Percentiles rank a stretch among this genome's conserved stretches.
These are phyloP conservation scores for Aspergillus alliaceus DNA, from an alignment of 2,329 filamentous ascomycete species.

Conservation along the genomic window DNA sequence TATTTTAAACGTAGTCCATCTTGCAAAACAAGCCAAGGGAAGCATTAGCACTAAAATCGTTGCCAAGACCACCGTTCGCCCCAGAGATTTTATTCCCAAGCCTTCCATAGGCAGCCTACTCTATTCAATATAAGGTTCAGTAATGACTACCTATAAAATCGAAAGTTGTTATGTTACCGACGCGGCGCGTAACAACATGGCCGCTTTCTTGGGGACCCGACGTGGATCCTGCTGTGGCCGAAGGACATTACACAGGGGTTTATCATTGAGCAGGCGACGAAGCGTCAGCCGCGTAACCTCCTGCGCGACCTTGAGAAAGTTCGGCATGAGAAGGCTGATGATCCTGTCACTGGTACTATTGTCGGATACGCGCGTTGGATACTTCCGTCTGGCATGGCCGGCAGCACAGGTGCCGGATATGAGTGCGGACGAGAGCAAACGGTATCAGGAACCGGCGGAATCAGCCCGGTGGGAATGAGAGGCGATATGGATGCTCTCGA, in stretches of 20 bases:
- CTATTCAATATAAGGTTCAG: not conserved
- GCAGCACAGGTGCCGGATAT: not conserved
- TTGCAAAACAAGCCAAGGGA: not conserved
- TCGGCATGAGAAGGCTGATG: not conserved
- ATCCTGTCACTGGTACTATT: not conserved
- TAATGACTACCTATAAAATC: not conserved
- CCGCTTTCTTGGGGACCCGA: not conserved
- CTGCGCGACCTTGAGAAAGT: not conserved
- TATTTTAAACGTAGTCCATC: not conserved
- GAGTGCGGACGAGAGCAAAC: not conserved
- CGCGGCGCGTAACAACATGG: not conserved
- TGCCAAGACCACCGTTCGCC: not conserved
- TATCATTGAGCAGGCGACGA: not conserved
- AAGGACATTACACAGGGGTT: not conserved
- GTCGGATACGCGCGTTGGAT: not conserved
- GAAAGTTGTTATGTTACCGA: not conserved
- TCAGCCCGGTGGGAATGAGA: not conserved
- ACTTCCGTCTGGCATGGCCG: not conserved
- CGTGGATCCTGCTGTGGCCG: not conserved
- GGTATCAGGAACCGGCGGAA: not conserved
- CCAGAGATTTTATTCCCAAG: not conserved
- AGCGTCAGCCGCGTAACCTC: not conserved
- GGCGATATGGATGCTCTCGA: not conserved
- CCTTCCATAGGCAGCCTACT: rapidly evolving
- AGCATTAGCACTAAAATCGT: not conserved